Evolutionary conservation across 805 yeast genomes (phyloP).

Genomic region (Candida sanyiensis): DNA sequence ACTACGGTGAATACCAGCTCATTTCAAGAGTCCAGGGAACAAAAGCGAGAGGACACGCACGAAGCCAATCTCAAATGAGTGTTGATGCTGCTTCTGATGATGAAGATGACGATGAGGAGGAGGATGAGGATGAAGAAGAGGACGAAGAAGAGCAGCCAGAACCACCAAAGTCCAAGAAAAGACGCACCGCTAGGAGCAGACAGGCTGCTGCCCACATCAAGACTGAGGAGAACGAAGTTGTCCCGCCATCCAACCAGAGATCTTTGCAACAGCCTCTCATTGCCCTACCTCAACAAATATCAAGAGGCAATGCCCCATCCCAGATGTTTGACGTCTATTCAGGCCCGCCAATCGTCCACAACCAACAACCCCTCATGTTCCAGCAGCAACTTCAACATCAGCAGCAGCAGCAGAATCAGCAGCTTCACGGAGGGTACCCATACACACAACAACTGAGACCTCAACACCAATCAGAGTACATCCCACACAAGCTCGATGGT

Average conservation of each 20-base stretch:
- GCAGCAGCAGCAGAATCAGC: conserved; percentile 8
- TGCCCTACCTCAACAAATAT: conserved; percentile 5
- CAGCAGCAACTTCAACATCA: conserved; percentile 9
- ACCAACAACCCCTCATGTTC: conserved; percentile 8
- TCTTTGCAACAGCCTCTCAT: conserved; percentile 5
- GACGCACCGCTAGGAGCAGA: background rate
- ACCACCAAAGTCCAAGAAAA: background rate
- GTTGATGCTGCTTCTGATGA: conserved; percentile 12
- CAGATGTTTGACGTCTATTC: conserved; percentile 6
- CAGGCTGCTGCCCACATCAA: too few species aligned
- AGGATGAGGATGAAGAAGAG: conserved; percentile 7
- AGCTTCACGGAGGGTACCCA: background rate
- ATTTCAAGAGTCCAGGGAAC: conserved; percentile 23
- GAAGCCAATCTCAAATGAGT: conserved; percentile 14
- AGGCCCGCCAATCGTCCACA: conserved; percentile 7
- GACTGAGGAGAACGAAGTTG: background rate
- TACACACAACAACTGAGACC: conserved; percentile 6
- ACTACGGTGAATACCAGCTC: conserved; percentile 56
- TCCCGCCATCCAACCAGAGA: background rate
- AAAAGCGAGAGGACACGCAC: conserved; percentile 9
- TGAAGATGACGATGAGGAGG: conserved; percentile 16
- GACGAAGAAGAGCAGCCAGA: conserved; percentile 3
- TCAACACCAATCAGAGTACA: background rate
- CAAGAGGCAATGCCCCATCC: background rate
- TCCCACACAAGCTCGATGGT: conserved; percentile 1